Conservation (phyloP, 148 eudicot genomes). For the Pouteria glomerata region DNA sequence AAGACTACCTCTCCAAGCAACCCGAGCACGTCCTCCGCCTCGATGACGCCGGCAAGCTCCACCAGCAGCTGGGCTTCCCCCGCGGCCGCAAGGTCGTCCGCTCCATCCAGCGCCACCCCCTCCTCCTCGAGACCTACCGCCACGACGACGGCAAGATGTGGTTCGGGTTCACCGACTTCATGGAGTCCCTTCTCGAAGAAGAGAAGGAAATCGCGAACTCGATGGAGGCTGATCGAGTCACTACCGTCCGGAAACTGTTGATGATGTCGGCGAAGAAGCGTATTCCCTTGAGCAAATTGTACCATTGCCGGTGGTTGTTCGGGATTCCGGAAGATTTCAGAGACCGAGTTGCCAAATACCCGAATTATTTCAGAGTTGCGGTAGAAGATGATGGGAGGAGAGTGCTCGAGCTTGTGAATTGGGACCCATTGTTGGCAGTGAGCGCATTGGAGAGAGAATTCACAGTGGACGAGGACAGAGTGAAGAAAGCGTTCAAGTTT, state of each 20-base stretch:
- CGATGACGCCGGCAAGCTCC: constrained; percentile 80
- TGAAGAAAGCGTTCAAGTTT: constrained; percentile 60
- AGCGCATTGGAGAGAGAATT: constrained; percentile 82
- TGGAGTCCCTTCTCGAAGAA: constrained; percentile 54
- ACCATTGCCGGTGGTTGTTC: constrained; percentile 65
- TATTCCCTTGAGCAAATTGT: constrained; percentile 70
- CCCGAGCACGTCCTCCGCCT: constrained; percentile 66
- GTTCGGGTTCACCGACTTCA: constrained; percentile 75
- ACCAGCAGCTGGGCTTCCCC: constrained; percentile 79
- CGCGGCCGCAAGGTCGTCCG: constrained; percentile 74
- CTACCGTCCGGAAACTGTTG: constrained; percentile 60
- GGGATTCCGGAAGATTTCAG: constrained; percentile 89
- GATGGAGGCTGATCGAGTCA: constrained; percentile 58
- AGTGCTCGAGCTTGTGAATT: constrained; percentile 59
- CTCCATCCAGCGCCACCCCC: constrained; percentile 59
- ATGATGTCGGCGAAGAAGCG: constrained; percentile 74
- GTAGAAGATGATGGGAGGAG: constrained; percentile 59
- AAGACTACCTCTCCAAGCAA: constrained; percentile 66
- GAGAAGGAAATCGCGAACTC: constrained; percentile 34
- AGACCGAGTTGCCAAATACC: constrained; percentile 64
- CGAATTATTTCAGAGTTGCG: constrained; percentile 51
- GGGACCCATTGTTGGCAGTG: constrained; percentile 78
- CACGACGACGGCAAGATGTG: constrained; percentile 68
- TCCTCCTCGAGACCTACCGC: constrained; percentile 62
- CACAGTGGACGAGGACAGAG: constrained; percentile 75